A percentile compares a stretch with the other conserved stretches of the same genome.
These are phyloP conservation scores for Holtermannia corniformis DNA, from an alignment of 768 basidiomycete genomes.

Conservation along the genomic window DNA sequence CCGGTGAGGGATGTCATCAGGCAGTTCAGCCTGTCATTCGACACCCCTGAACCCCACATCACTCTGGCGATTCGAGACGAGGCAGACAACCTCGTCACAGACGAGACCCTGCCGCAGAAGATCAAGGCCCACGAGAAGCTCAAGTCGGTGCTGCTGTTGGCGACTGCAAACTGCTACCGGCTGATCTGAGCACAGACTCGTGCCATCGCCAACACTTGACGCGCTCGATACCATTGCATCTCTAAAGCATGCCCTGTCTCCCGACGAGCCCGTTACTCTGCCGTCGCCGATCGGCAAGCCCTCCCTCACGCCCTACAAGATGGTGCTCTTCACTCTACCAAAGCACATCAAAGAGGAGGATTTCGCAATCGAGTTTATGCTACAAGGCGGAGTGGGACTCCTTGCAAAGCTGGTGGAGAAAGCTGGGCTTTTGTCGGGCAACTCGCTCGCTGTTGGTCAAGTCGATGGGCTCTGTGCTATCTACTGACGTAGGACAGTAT, in stretches of 20 bases:
- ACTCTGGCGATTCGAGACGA: conserved; percentile 36
- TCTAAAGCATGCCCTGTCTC: conserved; percentile 8
- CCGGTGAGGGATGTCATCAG: not conserved
- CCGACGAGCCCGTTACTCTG: conserved; percentile 12
- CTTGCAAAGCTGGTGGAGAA: conserved; percentile 23
- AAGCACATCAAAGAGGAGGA: conserved; percentile 37
- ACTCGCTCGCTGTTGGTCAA: conserved; percentile 31
- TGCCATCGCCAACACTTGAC: conserved; percentile 30
- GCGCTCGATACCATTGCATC: conserved; percentile 28
- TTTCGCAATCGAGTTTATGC: conserved; percentile 37
- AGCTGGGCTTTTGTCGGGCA: conserved; percentile 19
- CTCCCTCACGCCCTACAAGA: conserved; percentile 28
- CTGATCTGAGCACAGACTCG: conserved; percentile 17
- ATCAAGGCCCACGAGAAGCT: conserved; percentile 27
- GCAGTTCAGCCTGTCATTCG: conserved; percentile 14
- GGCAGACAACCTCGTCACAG: conserved; percentile 32
- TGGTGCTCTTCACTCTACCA: conserved; percentile 37
- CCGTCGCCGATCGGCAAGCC: conserved; percentile 3
- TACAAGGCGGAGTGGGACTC: conserved; percentile 29
- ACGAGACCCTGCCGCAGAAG: conserved; percentile 27
- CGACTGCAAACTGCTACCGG: not conserved
- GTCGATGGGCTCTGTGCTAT: not conserved
- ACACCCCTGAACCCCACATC: conserved; percentile 29
- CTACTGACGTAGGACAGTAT: conserved; percentile 16
- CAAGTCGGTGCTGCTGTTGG: conserved; percentile 13